These are phyloP conservation scores for Scutellospora calospora DNA, from an alignment of 371 early-diverging fungal species.

Conservation along the genomic window DNA sequence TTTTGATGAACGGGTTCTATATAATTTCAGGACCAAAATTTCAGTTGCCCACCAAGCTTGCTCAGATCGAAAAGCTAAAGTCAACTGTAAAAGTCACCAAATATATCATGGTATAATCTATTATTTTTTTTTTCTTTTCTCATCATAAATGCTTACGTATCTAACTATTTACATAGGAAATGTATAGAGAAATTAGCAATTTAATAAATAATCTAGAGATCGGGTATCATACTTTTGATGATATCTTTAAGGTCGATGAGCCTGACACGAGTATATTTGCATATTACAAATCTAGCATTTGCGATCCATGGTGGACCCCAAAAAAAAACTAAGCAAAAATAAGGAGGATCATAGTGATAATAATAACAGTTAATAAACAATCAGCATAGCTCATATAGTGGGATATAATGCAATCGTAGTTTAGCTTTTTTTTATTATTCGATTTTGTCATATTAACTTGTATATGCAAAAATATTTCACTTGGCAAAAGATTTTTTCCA, in stretches of 20 bases:
- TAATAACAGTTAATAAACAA: too few relatives aligned
- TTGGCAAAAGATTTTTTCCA: too few relatives aligned
- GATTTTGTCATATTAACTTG: too few relatives aligned
- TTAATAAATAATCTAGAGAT: conserved; percentile 14
- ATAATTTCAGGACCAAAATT: conserved; percentile 21
- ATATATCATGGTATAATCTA: conserved; percentile 13
- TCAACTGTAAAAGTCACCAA: conserved; percentile 18
- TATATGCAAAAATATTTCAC: too few relatives aligned
- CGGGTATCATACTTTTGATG: neutral
- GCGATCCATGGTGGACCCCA: conserved; percentile 22
- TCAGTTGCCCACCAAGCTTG: neutral
- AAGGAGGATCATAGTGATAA: too few relatives aligned
- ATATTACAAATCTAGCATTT: conserved; percentile 25
- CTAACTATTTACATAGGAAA: conserved; percentile 19
- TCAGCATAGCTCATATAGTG: too few relatives aligned
- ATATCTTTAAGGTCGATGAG: conserved; percentile 14
- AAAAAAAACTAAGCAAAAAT: neutral
- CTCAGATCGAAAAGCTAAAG: conserved; percentile 17
- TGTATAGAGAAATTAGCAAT: neutral
- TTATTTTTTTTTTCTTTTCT: neutral
- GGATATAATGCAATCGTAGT: too few relatives aligned
- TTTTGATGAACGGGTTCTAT: neutral
- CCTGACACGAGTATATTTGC: conserved; percentile 5
- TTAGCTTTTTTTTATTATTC: too few relatives aligned
- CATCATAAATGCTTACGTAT: neutral